These are phyloP conservation scores for Trebouxia sp. DNA, from an alignment of 139 green algal genomes.

Conservation along the genomic window DNA sequence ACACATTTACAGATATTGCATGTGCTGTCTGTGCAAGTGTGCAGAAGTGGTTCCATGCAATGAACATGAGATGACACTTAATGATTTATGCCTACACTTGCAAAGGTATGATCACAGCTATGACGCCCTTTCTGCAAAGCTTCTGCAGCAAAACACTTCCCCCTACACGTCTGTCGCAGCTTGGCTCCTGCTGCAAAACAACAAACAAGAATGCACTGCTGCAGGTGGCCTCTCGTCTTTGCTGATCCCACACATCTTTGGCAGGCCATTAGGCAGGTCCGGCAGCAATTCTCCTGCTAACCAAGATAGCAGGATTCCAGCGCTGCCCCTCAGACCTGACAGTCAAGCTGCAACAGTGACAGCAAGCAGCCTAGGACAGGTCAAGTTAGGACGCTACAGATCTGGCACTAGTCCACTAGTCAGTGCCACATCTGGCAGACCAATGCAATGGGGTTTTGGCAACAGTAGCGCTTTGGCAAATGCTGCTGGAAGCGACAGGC, in stretches of 20 bases:
- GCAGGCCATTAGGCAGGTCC: slow-evolving; percentile 7
- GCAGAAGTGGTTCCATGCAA: no score
- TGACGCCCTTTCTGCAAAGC: no score
- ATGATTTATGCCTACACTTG: no score
- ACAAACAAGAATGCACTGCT: not conserved
- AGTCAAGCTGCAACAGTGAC: not conserved
- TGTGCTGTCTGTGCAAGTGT: no score
- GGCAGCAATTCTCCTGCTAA: not conserved
- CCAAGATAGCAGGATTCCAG: not conserved
- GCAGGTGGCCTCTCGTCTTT: not conserved
- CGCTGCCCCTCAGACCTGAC: not conserved
- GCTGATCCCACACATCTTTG: not conserved
- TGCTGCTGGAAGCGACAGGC: not conserved
- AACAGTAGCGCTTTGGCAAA: not conserved
- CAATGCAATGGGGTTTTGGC: slow-evolving; percentile 9
- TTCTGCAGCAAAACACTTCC: no score
- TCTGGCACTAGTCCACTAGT: slow-evolving; percentile 4
- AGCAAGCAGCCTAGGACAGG: not conserved
- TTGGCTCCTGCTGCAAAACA: no score
- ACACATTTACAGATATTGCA: no score
- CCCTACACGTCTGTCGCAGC: no score
- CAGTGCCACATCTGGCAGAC: not conserved
- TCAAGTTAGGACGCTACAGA: slow-evolving; percentile 4
- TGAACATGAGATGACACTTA: no score
- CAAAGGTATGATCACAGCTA: no score